Percentiles rank a stretch among this genome's conserved stretches.
Conservation (phyloP, 2,329 filamentous ascomycete species). For the Chalaropsis ovoidea region DNA sequence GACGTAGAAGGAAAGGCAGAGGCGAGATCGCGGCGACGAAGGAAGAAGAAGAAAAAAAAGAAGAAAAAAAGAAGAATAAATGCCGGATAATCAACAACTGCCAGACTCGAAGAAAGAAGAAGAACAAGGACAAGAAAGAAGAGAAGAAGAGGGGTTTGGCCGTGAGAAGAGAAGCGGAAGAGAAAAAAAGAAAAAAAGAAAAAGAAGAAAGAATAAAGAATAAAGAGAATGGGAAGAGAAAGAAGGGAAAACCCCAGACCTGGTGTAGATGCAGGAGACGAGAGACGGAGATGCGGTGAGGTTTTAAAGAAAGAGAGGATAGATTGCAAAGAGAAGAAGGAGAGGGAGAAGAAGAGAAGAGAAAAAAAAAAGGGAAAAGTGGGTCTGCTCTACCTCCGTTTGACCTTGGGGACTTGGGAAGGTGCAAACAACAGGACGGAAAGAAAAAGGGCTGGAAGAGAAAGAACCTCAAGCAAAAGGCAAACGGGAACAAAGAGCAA, state of each 20-base stretch:
- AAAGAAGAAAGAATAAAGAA: conserved; percentile 19
- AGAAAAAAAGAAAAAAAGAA: conserved; percentile 17
- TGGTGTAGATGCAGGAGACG: neutral
- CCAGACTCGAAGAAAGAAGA: conserved; percentile 22
- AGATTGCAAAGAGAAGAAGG: conserved; percentile 4
- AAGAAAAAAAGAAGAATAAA: conserved; percentile 21
- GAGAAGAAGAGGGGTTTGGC: conserved; percentile 18
- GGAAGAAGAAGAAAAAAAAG: conserved; percentile 20
- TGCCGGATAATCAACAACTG: conserved; percentile 21
- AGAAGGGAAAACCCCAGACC: conserved; percentile 1
- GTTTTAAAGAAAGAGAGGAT: conserved; percentile 14
- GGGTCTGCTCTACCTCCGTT: neutral
- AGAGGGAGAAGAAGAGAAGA: neutral
- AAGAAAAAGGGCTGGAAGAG: conserved; percentile 6
- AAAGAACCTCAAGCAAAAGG: neutral
- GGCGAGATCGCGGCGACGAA: conserved; percentile 15
- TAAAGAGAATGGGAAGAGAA: conserved; percentile 18
- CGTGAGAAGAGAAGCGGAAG: conserved; percentile 17
- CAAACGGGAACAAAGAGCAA: neutral
- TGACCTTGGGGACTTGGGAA: neutral
- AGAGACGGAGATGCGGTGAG: conserved; percentile 22
- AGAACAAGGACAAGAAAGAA: conserved; percentile 19
- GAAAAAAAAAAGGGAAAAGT: conserved; percentile 2
- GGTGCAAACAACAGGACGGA: neutral
- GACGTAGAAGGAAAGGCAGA: conserved; percentile 16